Conservation (phyloP, 1,284 basidiomycete genomes). For the Lentinula novae-zelandiae region DNA sequence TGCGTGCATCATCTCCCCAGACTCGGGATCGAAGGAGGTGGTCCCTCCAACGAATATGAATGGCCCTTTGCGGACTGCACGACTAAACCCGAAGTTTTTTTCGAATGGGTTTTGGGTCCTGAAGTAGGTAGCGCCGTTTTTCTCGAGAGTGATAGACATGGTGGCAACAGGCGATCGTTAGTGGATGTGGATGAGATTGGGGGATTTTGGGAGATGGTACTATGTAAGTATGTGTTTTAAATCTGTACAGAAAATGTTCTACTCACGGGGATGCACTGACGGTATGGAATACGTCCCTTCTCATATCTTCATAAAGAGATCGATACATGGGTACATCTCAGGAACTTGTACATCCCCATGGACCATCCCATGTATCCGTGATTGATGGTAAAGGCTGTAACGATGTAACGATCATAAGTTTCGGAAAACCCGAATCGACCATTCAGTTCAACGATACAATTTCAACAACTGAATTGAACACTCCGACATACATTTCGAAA, state of each 20-base stretch:
- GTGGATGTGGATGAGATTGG: neutral
- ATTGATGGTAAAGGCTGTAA: no score
- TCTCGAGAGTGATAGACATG: constrained; percentile 1
- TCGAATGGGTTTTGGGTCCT: constrained; percentile 45
- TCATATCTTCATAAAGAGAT: neutral
- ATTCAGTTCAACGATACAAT: neutral
- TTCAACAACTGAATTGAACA: neutral
- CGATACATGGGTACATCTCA: neutral
- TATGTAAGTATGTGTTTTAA: neutral
- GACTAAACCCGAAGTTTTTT: constrained; percentile 42
- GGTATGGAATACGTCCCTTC: neutral
- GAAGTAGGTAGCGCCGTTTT: constrained; percentile 16
- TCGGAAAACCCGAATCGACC: neutral
- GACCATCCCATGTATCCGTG: no score
- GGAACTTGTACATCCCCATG: neutral
- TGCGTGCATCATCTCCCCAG: constrained; percentile 35
- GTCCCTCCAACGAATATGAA: constrained; percentile 50
- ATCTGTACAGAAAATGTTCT: neutral
- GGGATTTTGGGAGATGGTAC: no score
- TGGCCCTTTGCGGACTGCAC: constrained; percentile 44
- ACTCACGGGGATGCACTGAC: neutral
- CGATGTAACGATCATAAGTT: neutral
- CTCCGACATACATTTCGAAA: neutral
- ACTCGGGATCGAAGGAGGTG: constrained; percentile 41
- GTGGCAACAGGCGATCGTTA: neutral